Evolutionary conservation across 75 land plant genomes (phyloP).

Genomic region (Sequoiadendron giganteum): DNA sequence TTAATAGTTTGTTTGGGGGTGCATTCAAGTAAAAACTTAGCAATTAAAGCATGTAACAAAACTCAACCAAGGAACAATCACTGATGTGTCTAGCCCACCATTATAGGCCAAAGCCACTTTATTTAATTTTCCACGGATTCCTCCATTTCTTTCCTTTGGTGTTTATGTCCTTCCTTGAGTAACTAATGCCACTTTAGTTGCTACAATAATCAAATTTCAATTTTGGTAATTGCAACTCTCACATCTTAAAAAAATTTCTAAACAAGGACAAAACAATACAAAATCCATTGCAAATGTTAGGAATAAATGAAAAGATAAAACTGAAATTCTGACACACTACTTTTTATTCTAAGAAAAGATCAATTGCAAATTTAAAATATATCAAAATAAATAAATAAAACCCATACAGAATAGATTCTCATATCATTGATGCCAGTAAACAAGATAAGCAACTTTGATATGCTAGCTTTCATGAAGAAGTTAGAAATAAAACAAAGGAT

Average conservation of each 20-base stretch:
- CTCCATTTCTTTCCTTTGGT: conserved; percentile 11
- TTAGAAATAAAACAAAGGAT: too few species aligned
- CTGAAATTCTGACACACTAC: too few species aligned
- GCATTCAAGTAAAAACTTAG: background rate
- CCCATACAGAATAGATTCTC: background rate
- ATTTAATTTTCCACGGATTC: conserved; percentile 65
- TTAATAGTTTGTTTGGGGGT: background rate
- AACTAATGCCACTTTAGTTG: background rate
- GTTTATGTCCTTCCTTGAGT: background rate
- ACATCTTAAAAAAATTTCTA: background rate
- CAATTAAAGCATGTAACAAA: conserved; percentile 21
- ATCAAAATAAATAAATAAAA: too few species aligned
- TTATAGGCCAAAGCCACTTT: conserved; percentile 96
- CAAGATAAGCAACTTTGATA: background rate
- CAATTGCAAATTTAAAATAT: background rate
- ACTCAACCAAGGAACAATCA: conserved; percentile 97
- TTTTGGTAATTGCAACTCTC: background rate
- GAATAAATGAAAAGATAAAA: background rate
- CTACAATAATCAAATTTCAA: background rate
- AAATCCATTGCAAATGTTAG: background rate
- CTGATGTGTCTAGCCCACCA: conserved; percentile 97
- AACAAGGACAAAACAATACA: background rate
- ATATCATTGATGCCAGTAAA: too few species aligned
- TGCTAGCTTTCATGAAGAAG: too few species aligned
- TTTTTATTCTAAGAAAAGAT: background rate